Base-by-base conservation (phyloP, 1,284 basidiomycete species). In the Tetrapyrgos nigripes region DNA sequence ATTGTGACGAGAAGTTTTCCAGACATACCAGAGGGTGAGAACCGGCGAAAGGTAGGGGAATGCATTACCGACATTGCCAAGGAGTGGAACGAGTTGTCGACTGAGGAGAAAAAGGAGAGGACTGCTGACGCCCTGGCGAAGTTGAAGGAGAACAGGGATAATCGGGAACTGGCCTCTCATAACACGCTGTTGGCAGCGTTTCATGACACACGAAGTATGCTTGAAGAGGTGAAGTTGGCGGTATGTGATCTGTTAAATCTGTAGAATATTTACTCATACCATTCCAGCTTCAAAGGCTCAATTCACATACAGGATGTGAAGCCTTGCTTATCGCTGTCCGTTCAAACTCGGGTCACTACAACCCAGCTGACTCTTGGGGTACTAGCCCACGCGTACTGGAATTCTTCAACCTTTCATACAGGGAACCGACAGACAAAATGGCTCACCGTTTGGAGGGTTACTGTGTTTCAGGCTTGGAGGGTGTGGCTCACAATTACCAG, bases 271-370 rank as follows among this genome's bases (percentile, higher is more conserved):
- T 37, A 28, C 19, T 49, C 19, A 47, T 21, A 11, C 40, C 35
- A 17, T 17, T 13, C 27, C 13, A 63, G 62, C 43, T 63, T 23
- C n/a, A 50, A 13, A 24, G 49, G 10, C 53, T 63, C 21, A 47
- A 58, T 48, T 23, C 35, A 14, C 55, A 59, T 10, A 63, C 59
- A 17, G 59, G 62, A n/a, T 49, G 50, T 14, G 55, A 63, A 46
- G 17, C n/a, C 10, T 23, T 61, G 11, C 37, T 63, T 4, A 55
- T 61, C 28, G 49, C 47, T 19, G 24, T 45, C 10, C 47, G 62
- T 21, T 40, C 46, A 14, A 17, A 28, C 31, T 19, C 14, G 14
- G 52, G 55, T 27, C 47, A 53, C 17, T 51, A 57, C 37, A 35
- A 50, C 28, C 40, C 26, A 19, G 59, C 59, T 37, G 27, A 37